Conservation (phyloP, 2,329 filamentous ascomycete species). For the Neurospora sp. region DNA sequence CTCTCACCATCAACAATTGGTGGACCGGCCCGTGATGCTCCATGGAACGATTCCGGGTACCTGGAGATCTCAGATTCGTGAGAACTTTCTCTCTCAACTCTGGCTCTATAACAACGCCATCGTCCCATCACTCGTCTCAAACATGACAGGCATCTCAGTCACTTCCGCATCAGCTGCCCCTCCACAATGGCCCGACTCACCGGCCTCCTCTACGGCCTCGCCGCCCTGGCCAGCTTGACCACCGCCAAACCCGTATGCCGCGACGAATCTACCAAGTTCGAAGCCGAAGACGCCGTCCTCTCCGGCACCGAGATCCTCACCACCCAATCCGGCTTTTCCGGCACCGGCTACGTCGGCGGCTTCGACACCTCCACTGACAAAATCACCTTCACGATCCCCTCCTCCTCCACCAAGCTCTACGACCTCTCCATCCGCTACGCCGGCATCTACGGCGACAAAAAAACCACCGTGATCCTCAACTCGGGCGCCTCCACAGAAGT, state of each 20-base stretch:
- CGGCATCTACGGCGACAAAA: slow-evolving; percentile 36
- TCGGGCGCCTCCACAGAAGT: slow-evolving; percentile 31
- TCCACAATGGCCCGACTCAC: background rate
- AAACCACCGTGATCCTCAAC: slow-evolving; percentile 33
- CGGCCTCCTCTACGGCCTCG: background rate
- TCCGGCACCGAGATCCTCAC: slow-evolving; percentile 30
- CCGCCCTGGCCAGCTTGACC: background rate
- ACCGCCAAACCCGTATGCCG: background rate
- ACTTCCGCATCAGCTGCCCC: background rate
- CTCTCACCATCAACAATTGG: background rate
- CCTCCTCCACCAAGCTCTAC: slow-evolving; percentile 27
- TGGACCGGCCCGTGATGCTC: background rate
- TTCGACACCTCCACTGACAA: slow-evolving; percentile 33
- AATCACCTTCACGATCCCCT: slow-evolving; percentile 32
- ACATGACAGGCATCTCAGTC: background rate
- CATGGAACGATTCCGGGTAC: background rate
- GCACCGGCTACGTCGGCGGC: slow-evolving; percentile 36
- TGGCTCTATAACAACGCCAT: background rate
- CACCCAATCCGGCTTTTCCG: slow-evolving; percentile 27
- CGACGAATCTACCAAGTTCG: slow-evolving; percentile 7
- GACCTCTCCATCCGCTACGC: slow-evolving; percentile 34
- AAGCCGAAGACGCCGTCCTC: slow-evolving; percentile 33
- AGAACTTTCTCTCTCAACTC: background rate
- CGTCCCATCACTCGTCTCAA: background rate
- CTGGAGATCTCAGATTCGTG: background rate